A percentile compares a stretch with the other conserved stretches of the same genome.
phyloP scores from a whole-genome alignment of 202 grass and related monocot species.

The Schoenoplectus triqueter region DNA sequence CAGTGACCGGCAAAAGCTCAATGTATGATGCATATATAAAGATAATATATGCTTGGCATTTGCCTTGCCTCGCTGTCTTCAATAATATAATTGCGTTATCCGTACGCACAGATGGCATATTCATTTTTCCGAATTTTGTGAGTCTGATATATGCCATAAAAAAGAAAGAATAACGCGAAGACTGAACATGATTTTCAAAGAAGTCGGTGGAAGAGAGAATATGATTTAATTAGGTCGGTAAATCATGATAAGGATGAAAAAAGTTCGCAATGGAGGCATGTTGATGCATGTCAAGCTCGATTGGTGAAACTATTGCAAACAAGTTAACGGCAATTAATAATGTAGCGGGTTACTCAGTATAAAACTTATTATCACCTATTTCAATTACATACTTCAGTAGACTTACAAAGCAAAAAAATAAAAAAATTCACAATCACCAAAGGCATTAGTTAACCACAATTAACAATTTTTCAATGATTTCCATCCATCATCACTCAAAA shows the following conservation, averaged over 20 bases:
- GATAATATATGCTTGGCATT: not conserved
- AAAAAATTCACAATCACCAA: not conserved
- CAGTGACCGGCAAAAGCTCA: too few species aligned
- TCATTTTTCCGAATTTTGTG: too few species aligned
- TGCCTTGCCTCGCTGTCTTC: not conserved
- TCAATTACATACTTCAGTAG: constrained; percentile 11
- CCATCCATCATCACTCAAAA: constrained; percentile 47
- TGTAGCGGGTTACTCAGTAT: too few species aligned
- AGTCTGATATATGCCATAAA: not conserved
- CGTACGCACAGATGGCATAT: not conserved
- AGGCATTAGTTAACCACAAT: not conserved
- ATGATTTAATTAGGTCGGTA: too few species aligned
- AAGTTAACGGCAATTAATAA: too few species aligned
- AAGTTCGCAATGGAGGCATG: too few species aligned
- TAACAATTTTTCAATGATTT: constrained; percentile 20
- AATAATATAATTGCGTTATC: constrained; percentile 9
- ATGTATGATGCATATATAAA: too few species aligned
- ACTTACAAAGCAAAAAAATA: not conserved
- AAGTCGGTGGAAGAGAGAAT: too few species aligned
- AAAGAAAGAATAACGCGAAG: not conserved
- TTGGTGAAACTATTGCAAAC: too few species aligned
- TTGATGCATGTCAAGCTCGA: too few species aligned
- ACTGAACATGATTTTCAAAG: not conserved
- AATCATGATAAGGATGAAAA: too few species aligned
- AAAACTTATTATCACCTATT: not conserved